Base-by-base conservation (phyloP, 306 rosid species). In the Trifolium repens region DNA sequence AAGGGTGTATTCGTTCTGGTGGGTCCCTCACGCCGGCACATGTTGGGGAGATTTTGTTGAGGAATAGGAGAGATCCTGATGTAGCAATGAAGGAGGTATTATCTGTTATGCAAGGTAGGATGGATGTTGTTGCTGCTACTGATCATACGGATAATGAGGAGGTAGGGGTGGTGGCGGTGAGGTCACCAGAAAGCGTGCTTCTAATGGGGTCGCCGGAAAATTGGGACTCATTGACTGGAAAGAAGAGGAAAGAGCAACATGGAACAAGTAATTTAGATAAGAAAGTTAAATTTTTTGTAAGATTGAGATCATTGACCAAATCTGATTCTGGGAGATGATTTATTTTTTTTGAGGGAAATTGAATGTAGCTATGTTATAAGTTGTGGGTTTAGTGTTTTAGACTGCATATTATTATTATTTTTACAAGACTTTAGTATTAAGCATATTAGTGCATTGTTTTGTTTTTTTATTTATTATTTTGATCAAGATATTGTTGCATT, bases 21-120 rank as follows among this genome's bases (percentile, higher is more conserved):
- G 93, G 96, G 67, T 85, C 91, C 15, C 88, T 93, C 35, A 90
- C 98, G 27, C 98, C 98, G 1, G 96, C 98, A 0, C 96, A 93
- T 46, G 82, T 87, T 0, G 98, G 96, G 9, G 98, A 93, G 88
- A 82, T 87, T 9, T 72, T 93, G 78, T 55, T 93, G 61, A 83
- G 96, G 75, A 93, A 93, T 6, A 77, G 96, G 7, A 69, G 70
- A 0, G 77, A 93, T 22, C 82, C 79, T 17, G 90, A 91, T 37
- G 74, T 81, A 83, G 98, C 96, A 0, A 78, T 90, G 87, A 88
- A 84, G 80, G 98, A 90, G 78, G 89, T 89, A 9, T 76, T 86
- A 67, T 16, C 87, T 2, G 94, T 92, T 0, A 80, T 93, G 94
- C 94, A 90, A 73, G 80, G 80, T 3, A 80, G 79, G 77, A 82